Evolutionary conservation across 1,284 basidiomycete genomes (phyloP).

Genomic region (Fomes fomentarius): DNA sequence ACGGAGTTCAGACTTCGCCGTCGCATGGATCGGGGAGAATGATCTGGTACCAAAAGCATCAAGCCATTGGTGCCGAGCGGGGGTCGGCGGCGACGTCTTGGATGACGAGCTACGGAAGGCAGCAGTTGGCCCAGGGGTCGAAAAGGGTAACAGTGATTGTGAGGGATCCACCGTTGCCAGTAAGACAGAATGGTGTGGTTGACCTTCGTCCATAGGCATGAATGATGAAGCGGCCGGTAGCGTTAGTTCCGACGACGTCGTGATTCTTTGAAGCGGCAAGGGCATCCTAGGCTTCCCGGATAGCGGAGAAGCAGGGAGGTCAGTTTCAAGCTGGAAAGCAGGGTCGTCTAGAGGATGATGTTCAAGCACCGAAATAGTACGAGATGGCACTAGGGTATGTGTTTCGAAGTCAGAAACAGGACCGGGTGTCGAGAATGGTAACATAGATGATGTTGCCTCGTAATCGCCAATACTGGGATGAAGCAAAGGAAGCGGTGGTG

Average conservation of each 20-base stretch:
- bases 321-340: no score
- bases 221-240: no score
- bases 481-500: background rate
- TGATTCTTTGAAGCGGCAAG: no score
- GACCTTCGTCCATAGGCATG: no score
- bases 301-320: no score
- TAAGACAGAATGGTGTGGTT: no score
- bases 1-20: no score
- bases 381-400: background rate
- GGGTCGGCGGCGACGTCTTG: slow-evolving; percentile 20
- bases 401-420: background rate
- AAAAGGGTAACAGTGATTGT: slow-evolving; percentile 12
- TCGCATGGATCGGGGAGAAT: no score
- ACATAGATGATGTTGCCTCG: background rate
- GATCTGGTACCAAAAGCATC: no score
- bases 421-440: slow-evolving; percentile 6
- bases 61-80: no score
- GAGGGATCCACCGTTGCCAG: background rate
- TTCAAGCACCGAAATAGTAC: background rate
- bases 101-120: background rate
- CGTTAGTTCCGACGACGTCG: no score
- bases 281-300: no score
- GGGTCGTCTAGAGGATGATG: background rate
- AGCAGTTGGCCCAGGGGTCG: slow-evolving; percentile 20
- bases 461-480: background rate